phyloP scores from a whole-genome alignment of 495 filamentous ascomycete genomes.

The Penicillium cosmopolitanum region DNA sequence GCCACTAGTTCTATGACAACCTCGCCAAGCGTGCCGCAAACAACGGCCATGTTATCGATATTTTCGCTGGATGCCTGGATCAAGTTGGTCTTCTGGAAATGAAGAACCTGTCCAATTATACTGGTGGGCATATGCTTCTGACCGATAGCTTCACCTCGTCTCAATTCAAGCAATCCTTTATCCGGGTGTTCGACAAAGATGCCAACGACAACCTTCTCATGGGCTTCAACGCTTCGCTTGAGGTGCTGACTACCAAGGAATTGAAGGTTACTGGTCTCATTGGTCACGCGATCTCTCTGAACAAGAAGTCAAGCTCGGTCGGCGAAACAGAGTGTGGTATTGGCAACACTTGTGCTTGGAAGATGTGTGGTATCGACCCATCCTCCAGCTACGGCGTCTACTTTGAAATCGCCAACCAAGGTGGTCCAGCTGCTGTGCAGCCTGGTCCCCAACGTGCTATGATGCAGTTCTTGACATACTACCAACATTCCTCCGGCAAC shows the following conservation, averaged over 20 bases:
- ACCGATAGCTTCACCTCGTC: conserved; percentile 99
- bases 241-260: conserved; percentile 97
- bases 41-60: conserved; percentile 96
- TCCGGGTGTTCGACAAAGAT: conserved; percentile 97
- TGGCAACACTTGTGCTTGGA: conserved; percentile 99
- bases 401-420: conserved; percentile 97
- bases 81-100: conserved; percentile 98
- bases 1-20: conserved; percentile 89
- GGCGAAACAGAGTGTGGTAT: conserved; percentile 99
- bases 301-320: conserved; percentile 97
- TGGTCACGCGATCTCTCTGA: conserved; percentile 92
- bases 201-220: conserved; percentile 91
- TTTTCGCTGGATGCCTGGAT: conserved; percentile 97
- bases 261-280: conserved; percentile 98
- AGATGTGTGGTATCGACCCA: conserved; percentile 98
- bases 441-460: conserved; percentile 89
- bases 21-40: conserved; percentile 95
- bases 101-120: conserved; percentile 96
- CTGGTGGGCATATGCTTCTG: conserved; percentile 96
- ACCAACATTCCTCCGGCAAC: conserved; percentile 94
- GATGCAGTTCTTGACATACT: conserved; percentile 99
- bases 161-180: conserved; percentile 99
- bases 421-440: conserved; percentile 81
- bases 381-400: conserved; percentile 93
- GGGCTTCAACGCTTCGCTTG: conserved; percentile 97